Percentiles rank a stretch among this genome's conserved stretches.
These are phyloP conservation scores for Paulownia fortunei DNA, from an alignment of 257 asterid genomes.

Conservation along the genomic window DNA sequence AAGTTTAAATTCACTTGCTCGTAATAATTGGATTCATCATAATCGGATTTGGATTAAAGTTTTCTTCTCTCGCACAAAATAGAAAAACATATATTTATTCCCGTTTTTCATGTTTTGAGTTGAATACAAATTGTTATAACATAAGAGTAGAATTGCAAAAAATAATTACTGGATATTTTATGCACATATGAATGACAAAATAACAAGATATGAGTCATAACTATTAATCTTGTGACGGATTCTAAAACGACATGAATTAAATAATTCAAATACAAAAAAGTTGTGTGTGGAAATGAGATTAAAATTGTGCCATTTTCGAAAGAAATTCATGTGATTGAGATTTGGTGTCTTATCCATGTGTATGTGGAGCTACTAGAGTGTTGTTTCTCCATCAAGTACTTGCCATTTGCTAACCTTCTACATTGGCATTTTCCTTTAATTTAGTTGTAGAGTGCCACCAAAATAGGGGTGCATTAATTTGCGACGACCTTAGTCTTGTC, in stretches of 20 bases:
- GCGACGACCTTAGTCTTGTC: not conserved
- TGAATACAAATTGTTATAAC: no score
- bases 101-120: no score
- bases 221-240: not conserved
- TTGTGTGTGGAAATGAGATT: not conserved
- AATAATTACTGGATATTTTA: no score
- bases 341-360: not conserved
- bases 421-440: conserved; percentile 24
- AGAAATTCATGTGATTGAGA: not conserved
- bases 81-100: no score
- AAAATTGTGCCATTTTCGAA: not conserved
- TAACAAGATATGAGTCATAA: not conserved
- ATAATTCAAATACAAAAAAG: not conserved
- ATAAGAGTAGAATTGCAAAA: no score
- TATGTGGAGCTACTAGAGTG: not conserved
- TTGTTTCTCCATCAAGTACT: conserved; percentile 1
- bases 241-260: not conserved
- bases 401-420: conserved; percentile 5
- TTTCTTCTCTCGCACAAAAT: no score
- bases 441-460: conserved; percentile 29
- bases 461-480: conserved; percentile 23
- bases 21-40: no score
- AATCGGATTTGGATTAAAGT: no score
- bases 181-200: not conserved
- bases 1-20: no score